phyloP scores from a whole-genome alignment of 345 rosid genomes.

The Linum lewisii region DNA sequence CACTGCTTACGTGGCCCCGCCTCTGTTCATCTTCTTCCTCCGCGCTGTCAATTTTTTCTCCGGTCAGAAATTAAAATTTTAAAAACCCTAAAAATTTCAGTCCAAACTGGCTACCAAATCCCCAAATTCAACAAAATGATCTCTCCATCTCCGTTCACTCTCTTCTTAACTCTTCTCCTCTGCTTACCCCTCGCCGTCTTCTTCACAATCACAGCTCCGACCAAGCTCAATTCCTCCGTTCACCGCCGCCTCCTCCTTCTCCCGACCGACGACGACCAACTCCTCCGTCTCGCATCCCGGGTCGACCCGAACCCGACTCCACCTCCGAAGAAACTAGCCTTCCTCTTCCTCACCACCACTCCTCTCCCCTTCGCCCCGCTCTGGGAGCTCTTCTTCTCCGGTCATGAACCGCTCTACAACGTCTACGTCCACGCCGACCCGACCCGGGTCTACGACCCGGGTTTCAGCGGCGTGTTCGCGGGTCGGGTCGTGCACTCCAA shows the following conservation, averaged over 20 bases:
- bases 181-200: slow-evolving; percentile 53
- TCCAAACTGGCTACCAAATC: no score
- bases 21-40: no score
- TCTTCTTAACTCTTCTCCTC: slow-evolving; percentile 48
- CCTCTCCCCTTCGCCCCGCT: slow-evolving; percentile 61
- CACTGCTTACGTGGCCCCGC: no score
- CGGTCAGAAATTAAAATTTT: not conserved
- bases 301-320: slow-evolving; percentile 26
- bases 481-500: slow-evolving; percentile 47
- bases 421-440: slow-evolving; percentile 73
- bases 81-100: not conserved
- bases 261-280: slow-evolving; percentile 31
- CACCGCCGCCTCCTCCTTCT: not conserved
- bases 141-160: slow-evolving; percentile 43
- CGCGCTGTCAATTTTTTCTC: no score
- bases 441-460: slow-evolving; percentile 26
- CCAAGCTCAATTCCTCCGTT: slow-evolving; percentile 17
- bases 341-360: slow-evolving; percentile 53
- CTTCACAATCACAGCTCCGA: slow-evolving; percentile 32
- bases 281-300: slow-evolving; percentile 41
- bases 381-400: slow-evolving; percentile 54
- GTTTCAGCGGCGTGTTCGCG: slow-evolving; percentile 48
- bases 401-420: slow-evolving; percentile 33
- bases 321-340: slow-evolving; percentile 48
- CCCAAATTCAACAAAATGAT: slow-evolving; percentile 26